Percentiles rank a stretch among this genome's conserved stretches.
Evolutionary conservation across 495 filamentous ascomycete genomes (phyloP).

Genomic region (Rhypophila decipiens): DNA sequence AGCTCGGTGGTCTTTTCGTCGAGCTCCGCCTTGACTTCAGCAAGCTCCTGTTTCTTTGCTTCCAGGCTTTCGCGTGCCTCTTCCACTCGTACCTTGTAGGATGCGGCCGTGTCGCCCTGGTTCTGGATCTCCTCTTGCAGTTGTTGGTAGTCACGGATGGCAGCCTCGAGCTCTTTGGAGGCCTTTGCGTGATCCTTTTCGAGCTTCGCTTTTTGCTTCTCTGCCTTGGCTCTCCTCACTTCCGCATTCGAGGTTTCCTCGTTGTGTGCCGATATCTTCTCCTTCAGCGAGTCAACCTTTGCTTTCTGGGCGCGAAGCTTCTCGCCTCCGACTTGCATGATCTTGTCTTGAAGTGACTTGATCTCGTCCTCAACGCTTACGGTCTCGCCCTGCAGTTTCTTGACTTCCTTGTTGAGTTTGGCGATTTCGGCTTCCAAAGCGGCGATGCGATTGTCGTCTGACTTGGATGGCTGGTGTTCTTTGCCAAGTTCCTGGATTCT

Average conservation of each 20-base stretch:
- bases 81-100: slow-evolving; percentile 66
- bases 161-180: slow-evolving; percentile 65
- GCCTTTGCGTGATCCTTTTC: slow-evolving; percentile 71
- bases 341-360: slow-evolving; percentile 83
- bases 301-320: slow-evolving; percentile 83
- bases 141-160: slow-evolving; percentile 63
- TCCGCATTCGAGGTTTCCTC: slow-evolving; percentile 82
- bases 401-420: slow-evolving; percentile 68
- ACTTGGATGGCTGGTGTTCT: slow-evolving; percentile 71
- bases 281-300: slow-evolving; percentile 87
- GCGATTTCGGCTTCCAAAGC: slow-evolving; percentile 70
- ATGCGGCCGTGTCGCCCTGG: slow-evolving; percentile 68
- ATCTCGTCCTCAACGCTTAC: slow-evolving; percentile 86
- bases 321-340: slow-evolving; percentile 96
- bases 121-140: slow-evolving; percentile 69
- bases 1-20: slow-evolving; percentile 81
- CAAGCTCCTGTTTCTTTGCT: slow-evolving; percentile 73
- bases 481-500: slow-evolving; percentile 74
- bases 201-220: slow-evolving; percentile 84
- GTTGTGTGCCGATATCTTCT: slow-evolving; percentile 72
- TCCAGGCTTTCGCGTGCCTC: slow-evolving; percentile 78
- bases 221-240: slow-evolving; percentile 78
- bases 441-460: slow-evolving; percentile 64
- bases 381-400: slow-evolving; percentile 73
- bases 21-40: slow-evolving; percentile 71